Percentiles rank a stretch among this genome's conserved stretches.
phyloP scores from a whole-genome alignment of 108 stramenopile species.

The Craspedostauros australis region DNA sequence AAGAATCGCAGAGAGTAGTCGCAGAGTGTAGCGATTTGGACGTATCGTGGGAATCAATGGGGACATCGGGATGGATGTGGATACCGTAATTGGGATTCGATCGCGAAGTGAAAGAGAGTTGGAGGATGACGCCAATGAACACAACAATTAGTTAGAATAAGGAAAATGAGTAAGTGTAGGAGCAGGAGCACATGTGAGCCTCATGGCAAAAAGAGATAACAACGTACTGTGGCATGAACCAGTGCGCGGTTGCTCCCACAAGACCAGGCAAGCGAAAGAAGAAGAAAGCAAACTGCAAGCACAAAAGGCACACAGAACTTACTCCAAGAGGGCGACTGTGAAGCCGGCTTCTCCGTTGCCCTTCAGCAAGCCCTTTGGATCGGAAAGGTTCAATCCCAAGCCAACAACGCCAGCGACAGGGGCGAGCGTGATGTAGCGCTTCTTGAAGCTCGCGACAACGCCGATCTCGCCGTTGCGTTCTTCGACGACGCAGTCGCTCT shows the following conservation, averaged over 20 bases:
- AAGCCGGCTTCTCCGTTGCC: conserved; percentile 91
- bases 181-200: too few species aligned
- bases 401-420: conserved; percentile 97
- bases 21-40: neutral
- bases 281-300: too few species aligned
- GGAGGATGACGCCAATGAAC: too few species aligned
- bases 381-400: conserved; percentile 86
- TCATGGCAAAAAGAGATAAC: too few species aligned
- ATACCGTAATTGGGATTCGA: neutral
- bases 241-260: too few species aligned
- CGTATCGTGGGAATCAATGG: neutral
- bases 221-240: too few species aligned
- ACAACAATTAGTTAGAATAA: neutral
- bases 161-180: too few species aligned
- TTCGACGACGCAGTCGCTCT: conserved; percentile 84
- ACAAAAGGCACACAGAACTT: conserved; percentile 34
- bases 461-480: conserved; percentile 88
- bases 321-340: conserved; percentile 92
- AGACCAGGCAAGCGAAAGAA: too few species aligned
- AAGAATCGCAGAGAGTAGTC: neutral
- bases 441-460: conserved; percentile 93
- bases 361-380: conserved; percentile 90
- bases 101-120: neutral
- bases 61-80: neutral
- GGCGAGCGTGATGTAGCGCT: conserved; percentile 97